These are phyloP conservation scores for Daldinia sp. DNA, from an alignment of 2,329 filamentous ascomycete genomes.

Conservation along the genomic window DNA sequence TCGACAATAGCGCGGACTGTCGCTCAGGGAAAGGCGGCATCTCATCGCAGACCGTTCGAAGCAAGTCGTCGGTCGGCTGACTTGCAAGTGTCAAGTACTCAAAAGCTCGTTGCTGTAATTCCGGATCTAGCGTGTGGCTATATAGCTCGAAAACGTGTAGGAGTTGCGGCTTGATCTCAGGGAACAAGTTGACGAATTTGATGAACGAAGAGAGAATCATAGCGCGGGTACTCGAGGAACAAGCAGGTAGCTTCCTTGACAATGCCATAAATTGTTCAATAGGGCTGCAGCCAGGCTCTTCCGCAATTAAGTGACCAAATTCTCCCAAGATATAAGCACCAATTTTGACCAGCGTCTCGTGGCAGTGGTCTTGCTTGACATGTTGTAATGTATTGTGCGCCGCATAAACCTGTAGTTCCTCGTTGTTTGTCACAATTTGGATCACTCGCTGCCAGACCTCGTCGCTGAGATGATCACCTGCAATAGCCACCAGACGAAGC, in stretches of 20 bases:
- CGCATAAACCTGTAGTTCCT: constrained; percentile 96
- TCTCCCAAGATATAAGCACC: constrained; percentile 96
- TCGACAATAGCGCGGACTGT: constrained; percentile 89
- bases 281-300: constrained; percentile 90
- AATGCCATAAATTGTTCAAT: constrained; percentile 97
- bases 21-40: constrained; percentile 99
- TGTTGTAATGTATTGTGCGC: constrained; percentile 94
- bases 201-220: constrained; percentile 96
- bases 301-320: constrained; percentile 95
- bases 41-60: constrained; percentile 95
- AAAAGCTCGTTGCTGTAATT: constrained; percentile 95
- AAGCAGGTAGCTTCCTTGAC: constrained; percentile 88
- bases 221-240: constrained; percentile 88
- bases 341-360: constrained; percentile 98
- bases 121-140: constrained; percentile 93
- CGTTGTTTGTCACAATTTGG: constrained; percentile 99
- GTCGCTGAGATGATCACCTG: constrained; percentile 97
- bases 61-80: constrained; percentile 87
- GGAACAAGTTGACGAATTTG: constrained; percentile 98
- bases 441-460: constrained; percentile 99
- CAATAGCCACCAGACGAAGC: constrained; percentile 91
- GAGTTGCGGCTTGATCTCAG: constrained; percentile 96
- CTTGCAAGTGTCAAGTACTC: constrained; percentile 91
- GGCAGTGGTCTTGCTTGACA: constrained; percentile 91
- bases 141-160: constrained; percentile 91